Evolutionary conservation across 2,329 filamentous ascomycete species (phyloP).

Genomic region (Purpureocillium lavendulum): DNA sequence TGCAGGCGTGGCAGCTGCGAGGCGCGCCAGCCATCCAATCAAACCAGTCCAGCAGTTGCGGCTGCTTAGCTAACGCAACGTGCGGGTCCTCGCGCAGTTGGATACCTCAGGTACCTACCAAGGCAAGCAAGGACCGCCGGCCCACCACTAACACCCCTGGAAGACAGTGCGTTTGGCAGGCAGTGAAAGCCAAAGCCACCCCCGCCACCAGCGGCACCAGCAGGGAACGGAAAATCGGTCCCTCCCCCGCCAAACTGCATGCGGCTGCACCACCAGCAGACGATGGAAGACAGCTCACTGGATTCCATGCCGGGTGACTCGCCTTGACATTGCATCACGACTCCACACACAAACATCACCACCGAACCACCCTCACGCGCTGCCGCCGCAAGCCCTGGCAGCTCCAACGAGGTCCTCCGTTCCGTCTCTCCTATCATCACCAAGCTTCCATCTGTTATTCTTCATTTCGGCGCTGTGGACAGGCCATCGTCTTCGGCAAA

Average conservation of each 20-base stretch:
- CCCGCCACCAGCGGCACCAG: not conserved
- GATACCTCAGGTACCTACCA: too few relatives aligned
- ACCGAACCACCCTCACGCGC: not conserved
- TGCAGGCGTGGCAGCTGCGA: not conserved
- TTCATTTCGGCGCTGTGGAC: not conserved
- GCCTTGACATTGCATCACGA: not conserved
- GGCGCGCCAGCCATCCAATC: too few relatives aligned
- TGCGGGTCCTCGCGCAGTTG: too few relatives aligned
- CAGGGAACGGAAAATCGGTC: not conserved
- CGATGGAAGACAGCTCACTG: not conserved
- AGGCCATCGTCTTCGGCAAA: not conserved
- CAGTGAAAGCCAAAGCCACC: not conserved
- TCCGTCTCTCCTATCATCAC: not conserved
- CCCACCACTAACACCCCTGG: too few relatives aligned
- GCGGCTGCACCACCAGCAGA: not conserved
- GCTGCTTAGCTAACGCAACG: too few relatives aligned
- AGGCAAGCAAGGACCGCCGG: too few relatives aligned
- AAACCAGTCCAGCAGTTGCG: too few relatives aligned
- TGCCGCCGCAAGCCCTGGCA: not conserved
- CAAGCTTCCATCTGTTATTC: too few relatives aligned
- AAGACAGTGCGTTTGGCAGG: too few relatives aligned
- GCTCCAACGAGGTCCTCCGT: not conserved
- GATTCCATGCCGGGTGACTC: not conserved
- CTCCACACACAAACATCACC: not conserved
- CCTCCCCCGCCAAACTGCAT: constrained; percentile 3